Evolutionary conservation across 129 eudicot species (phyloP), one percentile per base, ranked within the genome.

Genomic region (Heracleum sosnowskyi): DNA sequence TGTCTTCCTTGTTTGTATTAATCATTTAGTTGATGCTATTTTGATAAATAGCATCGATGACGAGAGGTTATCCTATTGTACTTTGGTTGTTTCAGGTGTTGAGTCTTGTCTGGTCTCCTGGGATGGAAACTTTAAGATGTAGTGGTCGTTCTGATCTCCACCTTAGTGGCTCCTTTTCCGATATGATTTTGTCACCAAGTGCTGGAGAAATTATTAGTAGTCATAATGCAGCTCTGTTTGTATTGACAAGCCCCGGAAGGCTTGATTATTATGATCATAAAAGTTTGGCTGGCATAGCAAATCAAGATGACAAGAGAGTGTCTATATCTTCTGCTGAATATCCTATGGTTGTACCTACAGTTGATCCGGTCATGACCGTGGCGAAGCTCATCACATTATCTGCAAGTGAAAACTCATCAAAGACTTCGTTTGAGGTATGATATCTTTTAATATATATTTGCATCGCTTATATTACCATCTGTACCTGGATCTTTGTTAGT

Each of bases 101-200:
- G 87, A 87, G 81, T 79, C 91, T 92, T 77, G 93, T 88, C 78
- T 92, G 97, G 97, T 80, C 84, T 80, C 73, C 97, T 44, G 91
- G 91, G 31, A 88, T 88, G 90, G 93, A 90, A 78, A 82, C 88
- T 57, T 55, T 92, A 77, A 82, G 81, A 84, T 92, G 96, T 81
- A 84, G 81, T 34, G 86, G 85, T 71, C 96, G 97, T 79, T 86
- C 82, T 49, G 96, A 88, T 74, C 81, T 92, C 69, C 83, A 86
- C 46, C 97, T 92, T 66, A 75, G 60, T 29, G 96, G 96, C 42
- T 86, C 97, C 33, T 92, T 92, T 84, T 89, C 93, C 13, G 97
- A 92, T 84, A 86, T 88, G 90, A 86, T 86, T 51, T 73, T 92
- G 39, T 80, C 86, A 77, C 89, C 91, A 46, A 82, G 80, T 74